Base-by-base conservation (phyloP, 2,329 filamentous ascomycete genomes). In the Colletotrichum sp. region DNA sequence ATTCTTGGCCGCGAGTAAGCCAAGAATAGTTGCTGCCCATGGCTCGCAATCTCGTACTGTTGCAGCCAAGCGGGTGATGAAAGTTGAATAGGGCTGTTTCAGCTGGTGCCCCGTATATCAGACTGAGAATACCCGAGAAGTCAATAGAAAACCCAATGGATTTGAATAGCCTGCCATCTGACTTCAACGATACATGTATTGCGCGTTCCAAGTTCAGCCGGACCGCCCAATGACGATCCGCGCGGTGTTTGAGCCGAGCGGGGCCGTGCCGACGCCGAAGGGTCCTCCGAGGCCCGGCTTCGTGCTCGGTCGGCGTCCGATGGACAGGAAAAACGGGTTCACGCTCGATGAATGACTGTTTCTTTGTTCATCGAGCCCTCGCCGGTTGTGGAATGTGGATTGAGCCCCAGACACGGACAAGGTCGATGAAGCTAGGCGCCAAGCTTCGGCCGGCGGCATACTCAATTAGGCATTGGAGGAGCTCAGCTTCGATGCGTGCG, bases 151-250 rank as follows among this genome's bases (percentile, higher is more conserved):
- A 57, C 29, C 29, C 59, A 32, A 25, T 36, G 9, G 22, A 25
- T 63, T 34, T 34, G 22, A 63, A 63, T 36, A n/a, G 29, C 27
- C 22, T 69, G 55, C 55, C 67, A 61, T 62, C 67, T 61, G 67
- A 69, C 67, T 69, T 69, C 61, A 57, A 49, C 13, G 49, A 22
- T 52, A 63, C 68, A 70, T 70, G 36, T 52, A 57, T 70, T 63
- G 59, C 36, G 59, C 68, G 66, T 61, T 39, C n/a, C 16, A 61
- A 49, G 68, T 70, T 70, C 68, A 70, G 68, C 68, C 57, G 68
- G 68, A 25, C 29, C 36, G 36, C 36, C 68, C 57, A 70, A 63
- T 63, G 11, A n/a, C 57, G 29, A 34, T 11, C 66, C 67, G 57
- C 55, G 30, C 57, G 49, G 66, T n/a, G 63, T 39, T 12, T 29